These are phyloP conservation scores for Physcomitrellopsis africana DNA, from an alignment of 225 moss, liverwort and hornwort species.

Conservation along the genomic window DNA sequence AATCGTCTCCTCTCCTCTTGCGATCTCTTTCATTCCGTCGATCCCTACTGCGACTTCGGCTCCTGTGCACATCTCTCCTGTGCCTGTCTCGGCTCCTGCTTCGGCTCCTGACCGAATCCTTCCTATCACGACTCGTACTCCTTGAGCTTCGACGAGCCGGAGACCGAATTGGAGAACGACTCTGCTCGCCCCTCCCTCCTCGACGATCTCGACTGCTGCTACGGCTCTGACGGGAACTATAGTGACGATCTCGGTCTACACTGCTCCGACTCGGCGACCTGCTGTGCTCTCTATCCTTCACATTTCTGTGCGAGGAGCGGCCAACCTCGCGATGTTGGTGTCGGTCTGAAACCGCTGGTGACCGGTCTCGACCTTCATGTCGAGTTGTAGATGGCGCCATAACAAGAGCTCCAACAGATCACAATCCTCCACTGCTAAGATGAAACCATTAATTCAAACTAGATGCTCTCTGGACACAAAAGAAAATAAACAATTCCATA, in stretches of 20 bases:
- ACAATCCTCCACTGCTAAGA: conserved; percentile 11
- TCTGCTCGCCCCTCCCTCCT: conserved; percentile 40
- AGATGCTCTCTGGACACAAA: neutral
- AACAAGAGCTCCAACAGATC: conserved; percentile 18
- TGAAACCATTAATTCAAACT: conserved; percentile 4
- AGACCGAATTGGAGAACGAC: conserved; percentile 49
- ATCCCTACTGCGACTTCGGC: conserved; percentile 71
- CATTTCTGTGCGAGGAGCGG: conserved; percentile 49
- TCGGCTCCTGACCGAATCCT: conserved; percentile 51
- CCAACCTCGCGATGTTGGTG: conserved; percentile 52
- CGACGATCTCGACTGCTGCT: conserved; percentile 58
- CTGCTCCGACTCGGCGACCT: conserved; percentile 56
- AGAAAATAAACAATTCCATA: conserved; percentile 16
- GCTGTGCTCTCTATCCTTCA: conserved; percentile 50
- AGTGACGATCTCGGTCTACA: conserved; percentile 53
- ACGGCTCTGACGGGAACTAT: conserved; percentile 48
- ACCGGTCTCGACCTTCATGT: conserved; percentile 47
- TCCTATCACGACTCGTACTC: conserved; percentile 60
- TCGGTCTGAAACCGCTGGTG: conserved; percentile 48
- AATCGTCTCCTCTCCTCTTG: conserved; percentile 57
- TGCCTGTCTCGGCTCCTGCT: conserved; percentile 66
- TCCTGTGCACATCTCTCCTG: conserved; percentile 53
- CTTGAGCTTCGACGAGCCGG: conserved; percentile 56
- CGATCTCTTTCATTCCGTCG: conserved; percentile 55
- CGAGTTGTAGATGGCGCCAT: conserved; percentile 66